A percentile compares a stretch with the other conserved stretches of the same genome.
Evolutionary conservation across 2,329 filamentous ascomycete genomes (phyloP).

Genomic region (Claviceps quebecensis): DNA sequence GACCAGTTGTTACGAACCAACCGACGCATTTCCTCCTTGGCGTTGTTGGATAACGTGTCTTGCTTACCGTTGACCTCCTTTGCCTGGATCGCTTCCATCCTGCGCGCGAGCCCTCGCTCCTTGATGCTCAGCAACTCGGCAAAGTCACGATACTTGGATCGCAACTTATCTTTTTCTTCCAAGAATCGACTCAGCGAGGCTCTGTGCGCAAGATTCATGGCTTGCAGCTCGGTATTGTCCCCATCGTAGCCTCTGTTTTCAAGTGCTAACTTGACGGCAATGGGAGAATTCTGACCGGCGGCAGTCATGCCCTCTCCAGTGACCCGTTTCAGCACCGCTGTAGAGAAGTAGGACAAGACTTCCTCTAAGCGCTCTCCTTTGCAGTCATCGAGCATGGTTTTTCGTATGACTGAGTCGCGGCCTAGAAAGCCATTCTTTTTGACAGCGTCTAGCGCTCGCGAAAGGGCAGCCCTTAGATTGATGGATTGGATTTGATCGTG

Average conservation of each 20-base stretch:
- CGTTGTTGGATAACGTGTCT: conserved; percentile 26
- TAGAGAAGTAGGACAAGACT: conserved; percentile 70
- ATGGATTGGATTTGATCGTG: conserved; percentile 81
- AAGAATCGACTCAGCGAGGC: conserved; percentile 48
- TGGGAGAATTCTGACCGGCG: conserved; percentile 26
- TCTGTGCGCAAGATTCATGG: conserved; percentile 61
- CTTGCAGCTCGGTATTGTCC: conserved; percentile 41
- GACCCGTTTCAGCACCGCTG: conserved; percentile 61
- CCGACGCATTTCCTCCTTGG: conserved; percentile 38
- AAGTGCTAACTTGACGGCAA: conserved; percentile 41
- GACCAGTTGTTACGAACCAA: conserved; percentile 62
- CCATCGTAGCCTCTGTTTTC: conserved; percentile 44
- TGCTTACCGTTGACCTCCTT: conserved; percentile 14
- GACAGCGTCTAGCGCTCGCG: conserved; percentile 65
- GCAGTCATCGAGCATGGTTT: conserved; percentile 95
- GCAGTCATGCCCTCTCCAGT: conserved; percentile 30
- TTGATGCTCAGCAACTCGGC: conserved; percentile 50
- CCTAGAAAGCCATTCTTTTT: conserved; percentile 81
- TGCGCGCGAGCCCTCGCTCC: conserved; percentile 39
- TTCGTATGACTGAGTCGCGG: conserved; percentile 66
- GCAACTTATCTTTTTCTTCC: conserved; percentile 43
- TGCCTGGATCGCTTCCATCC: conserved; percentile 32
- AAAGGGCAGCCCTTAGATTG: conserved; percentile 73
- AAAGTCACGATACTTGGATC: conserved; percentile 48
- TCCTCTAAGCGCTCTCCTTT: conserved; percentile 85